These are phyloP conservation scores for Yarrowia porcina DNA, from an alignment of 805 yeast species.

Conservation along the genomic window DNA sequence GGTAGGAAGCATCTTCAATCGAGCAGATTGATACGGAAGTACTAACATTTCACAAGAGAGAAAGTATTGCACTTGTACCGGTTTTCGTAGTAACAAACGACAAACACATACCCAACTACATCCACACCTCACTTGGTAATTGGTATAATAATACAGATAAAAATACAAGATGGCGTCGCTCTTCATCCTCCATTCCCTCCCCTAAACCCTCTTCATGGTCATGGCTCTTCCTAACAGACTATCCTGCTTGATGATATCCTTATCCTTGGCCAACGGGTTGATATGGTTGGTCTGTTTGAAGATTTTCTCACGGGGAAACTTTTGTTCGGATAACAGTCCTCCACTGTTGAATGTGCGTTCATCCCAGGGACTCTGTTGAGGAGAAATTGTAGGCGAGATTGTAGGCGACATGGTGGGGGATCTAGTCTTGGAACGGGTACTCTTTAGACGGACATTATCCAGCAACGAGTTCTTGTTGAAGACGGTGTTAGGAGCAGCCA, in stretches of 20 bases:
- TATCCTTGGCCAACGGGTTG: conserved; percentile 18
- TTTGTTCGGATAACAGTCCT: background rate
- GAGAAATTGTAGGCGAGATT: background rate
- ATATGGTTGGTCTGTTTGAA: background rate
- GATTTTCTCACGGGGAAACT: conserved; percentile 1
- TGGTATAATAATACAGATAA: background rate
- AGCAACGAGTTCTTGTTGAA: conserved; percentile 20
- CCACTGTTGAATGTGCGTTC: conserved; percentile 2
- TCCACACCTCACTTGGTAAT: too few relatives aligned
- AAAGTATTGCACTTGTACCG: too few relatives aligned
- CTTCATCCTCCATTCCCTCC: too few relatives aligned
- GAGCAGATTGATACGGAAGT: too few relatives aligned
- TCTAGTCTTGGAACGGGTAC: background rate
- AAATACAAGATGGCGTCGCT: too few relatives aligned
- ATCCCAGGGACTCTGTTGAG: background rate
- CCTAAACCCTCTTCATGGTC: conserved; percentile 8
- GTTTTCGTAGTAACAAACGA: too few relatives aligned
- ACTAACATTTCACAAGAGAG: too few relatives aligned
- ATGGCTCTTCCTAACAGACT: conserved; percentile 10
- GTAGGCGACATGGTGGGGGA: background rate
- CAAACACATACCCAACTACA: too few relatives aligned
- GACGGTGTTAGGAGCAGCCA: conserved; percentile 1
- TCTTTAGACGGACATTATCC: background rate
- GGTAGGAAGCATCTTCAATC: too few relatives aligned
- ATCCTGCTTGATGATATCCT: conserved; percentile 24